These are phyloP conservation scores for Ganoderma multipileum DNA, from an alignment of 1,284 basidiomycete genomes.

Conservation along the genomic window DNA sequence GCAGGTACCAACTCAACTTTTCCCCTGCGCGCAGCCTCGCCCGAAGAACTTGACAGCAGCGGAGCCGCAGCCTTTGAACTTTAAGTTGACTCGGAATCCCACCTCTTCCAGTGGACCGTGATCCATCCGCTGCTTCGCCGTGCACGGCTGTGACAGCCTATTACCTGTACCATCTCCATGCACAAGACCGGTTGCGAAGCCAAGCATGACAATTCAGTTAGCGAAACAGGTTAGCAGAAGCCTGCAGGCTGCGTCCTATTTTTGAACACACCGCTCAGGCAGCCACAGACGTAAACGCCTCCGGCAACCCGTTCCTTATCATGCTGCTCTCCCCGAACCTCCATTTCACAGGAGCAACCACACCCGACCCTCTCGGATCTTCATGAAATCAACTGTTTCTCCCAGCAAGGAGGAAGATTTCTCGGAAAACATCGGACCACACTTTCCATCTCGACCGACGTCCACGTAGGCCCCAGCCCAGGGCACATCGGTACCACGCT, in stretches of 20 bases:
- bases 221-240: not conserved
- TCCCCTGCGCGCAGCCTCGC: not conserved
- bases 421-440: slow-evolving; percentile 1
- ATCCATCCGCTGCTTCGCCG: slow-evolving; percentile 8
- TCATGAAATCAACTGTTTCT: slow-evolving; percentile 1
- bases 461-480: not conserved
- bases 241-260: slow-evolving; percentile 10
- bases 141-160: slow-evolving; percentile 6
- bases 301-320: not conserved
- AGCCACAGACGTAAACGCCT: not conserved
- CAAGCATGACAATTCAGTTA: not conserved
- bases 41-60: not conserved
- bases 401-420: not conserved
- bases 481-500: slow-evolving; percentile 10
- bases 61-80: not conserved
- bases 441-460: slow-evolving; percentile 1
- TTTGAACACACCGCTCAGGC: not conserved
- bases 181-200: slow-evolving; percentile 6
- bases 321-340: not conserved
- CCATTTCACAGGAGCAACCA: not conserved
- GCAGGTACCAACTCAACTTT: not conserved
- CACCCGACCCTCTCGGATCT: not conserved
- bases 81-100: not conserved
- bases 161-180: slow-evolving; percentile 11
- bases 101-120: slow-evolving; percentile 7